Evolutionary conservation across 2,329 filamentous ascomycete genomes (phyloP).

Genomic region (Metarhizium sp.): DNA sequence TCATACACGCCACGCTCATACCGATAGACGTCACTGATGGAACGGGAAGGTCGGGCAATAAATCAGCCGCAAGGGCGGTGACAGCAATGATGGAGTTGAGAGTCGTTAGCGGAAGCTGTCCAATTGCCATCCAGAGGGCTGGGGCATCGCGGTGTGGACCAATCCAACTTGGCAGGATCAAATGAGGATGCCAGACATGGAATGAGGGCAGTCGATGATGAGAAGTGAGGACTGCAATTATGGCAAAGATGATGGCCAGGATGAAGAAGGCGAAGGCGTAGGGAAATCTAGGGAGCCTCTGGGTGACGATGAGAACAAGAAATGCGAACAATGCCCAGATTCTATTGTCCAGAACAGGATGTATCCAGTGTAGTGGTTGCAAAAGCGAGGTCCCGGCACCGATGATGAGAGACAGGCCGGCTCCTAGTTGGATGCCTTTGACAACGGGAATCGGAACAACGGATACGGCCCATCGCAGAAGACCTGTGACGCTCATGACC

Average conservation of each 20-base stretch:
- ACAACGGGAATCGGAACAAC: constrained; percentile 78
- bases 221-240: constrained; percentile 25
- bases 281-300: constrained; percentile 57
- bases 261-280: constrained; percentile 69
- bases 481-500: constrained; percentile 67
- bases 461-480: constrained; percentile 65
- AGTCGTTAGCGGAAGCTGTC: constrained; percentile 83
- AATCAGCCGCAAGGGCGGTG: constrained; percentile 64
- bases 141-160: constrained; percentile 16
- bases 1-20: constrained; percentile 74
- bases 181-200: constrained; percentile 49
- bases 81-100: constrained; percentile 91
- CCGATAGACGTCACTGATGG: constrained; percentile 72
- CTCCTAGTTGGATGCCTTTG: constrained; percentile 91
- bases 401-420: constrained; percentile 73
- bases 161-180: constrained; percentile 27
- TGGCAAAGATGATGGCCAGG: constrained; percentile 57
- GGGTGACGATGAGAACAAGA: constrained; percentile 57
- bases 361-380: constrained; percentile 57
- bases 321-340: constrained; percentile 71
- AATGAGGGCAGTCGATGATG: constrained; percentile 38
- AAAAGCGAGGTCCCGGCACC: constrained; percentile 65
- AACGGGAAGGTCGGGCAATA: constrained; percentile 58
- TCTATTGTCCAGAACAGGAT: constrained; percentile 65
- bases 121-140: constrained; percentile 55